Evolutionary conservation across 2,329 filamentous ascomycete species (phyloP).

Genomic region (Whalleya microplaca): DNA sequence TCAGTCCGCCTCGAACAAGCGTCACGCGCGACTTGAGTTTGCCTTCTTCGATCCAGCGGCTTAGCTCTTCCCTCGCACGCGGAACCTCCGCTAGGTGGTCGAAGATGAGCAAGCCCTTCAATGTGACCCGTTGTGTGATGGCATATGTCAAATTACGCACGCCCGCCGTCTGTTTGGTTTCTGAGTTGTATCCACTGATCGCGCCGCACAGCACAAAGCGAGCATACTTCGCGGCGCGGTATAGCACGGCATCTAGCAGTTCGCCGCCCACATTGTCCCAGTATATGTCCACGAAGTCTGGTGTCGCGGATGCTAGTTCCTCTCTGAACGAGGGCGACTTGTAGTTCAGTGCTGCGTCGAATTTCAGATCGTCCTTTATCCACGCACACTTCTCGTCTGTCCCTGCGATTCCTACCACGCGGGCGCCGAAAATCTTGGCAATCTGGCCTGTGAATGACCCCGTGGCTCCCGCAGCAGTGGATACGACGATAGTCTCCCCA

Average conservation of each 20-base stretch:
- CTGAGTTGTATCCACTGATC: no score
- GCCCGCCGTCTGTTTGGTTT: no score
- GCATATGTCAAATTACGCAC: no score
- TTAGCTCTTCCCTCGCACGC: no score
- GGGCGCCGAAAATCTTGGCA: slow-evolving; percentile 69
- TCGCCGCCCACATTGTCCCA: slow-evolving; percentile 73
- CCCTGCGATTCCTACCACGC: slow-evolving; percentile 68
- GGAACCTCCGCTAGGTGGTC: no score
- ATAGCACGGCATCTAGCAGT: slow-evolving; percentile 68
- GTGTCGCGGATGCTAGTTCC: slow-evolving; percentile 57
- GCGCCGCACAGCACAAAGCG: slow-evolving; percentile 55
- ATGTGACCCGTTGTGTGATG: no score
- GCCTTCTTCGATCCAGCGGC: no score
- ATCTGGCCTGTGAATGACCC: slow-evolving; percentile 79
- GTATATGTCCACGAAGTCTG: slow-evolving; percentile 60
- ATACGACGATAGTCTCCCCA: slow-evolving; percentile 77
- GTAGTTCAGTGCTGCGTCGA: slow-evolving; percentile 64
- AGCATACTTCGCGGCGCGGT: slow-evolving; percentile 62
- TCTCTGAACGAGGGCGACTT: slow-evolving; percentile 56
- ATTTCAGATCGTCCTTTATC: slow-evolving; percentile 58
- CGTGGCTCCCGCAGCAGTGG: slow-evolving; percentile 77
- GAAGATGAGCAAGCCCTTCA: no score
- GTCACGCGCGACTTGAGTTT: no score
- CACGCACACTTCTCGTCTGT: slow-evolving; percentile 67
- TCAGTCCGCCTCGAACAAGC: no score